phyloP scores from a whole-genome alignment of 139 green algal genomes.

The Micromonas commoda region DNA sequence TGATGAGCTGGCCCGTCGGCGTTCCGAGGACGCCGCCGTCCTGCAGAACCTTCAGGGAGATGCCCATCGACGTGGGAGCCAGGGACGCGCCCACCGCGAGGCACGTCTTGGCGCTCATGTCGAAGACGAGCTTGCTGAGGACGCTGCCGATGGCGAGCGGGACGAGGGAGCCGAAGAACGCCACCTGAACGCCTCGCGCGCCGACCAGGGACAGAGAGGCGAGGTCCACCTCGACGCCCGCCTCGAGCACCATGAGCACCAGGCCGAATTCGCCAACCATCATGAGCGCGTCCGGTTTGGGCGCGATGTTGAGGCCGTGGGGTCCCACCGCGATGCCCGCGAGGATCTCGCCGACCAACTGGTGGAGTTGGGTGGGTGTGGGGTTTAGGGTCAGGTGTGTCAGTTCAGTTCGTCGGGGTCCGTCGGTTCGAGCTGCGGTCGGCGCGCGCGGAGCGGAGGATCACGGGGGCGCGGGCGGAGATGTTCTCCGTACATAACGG shows the following conservation, averaged over 20 bases:
- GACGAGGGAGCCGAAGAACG: constrained; percentile 5
- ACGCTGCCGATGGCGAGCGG: neutral
- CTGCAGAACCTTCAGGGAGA: constrained; percentile 25
- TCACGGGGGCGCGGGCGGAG: no score
- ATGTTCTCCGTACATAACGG: no score
- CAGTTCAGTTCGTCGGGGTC: no score
- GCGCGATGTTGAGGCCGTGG: neutral
- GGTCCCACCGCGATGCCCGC: constrained; percentile 29
- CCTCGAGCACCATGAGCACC: constrained; percentile 27
- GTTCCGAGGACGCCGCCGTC: neutral
- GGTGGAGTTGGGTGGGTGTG: no score
- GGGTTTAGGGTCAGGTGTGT: no score
- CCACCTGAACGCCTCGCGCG: neutral
- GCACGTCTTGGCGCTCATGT: neutral
- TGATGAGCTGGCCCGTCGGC: constrained; percentile 31
- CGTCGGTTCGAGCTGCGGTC: no score
- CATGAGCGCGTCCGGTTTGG: neutral
- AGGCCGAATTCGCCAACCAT: constrained; percentile 30
- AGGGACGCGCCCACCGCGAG: constrained; percentile 14
- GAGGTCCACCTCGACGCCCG: constrained; percentile 31
- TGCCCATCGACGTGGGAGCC: constrained; percentile 26
- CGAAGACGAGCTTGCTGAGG: constrained; percentile 5
- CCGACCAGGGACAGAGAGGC: constrained; percentile 13
- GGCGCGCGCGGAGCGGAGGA: no score
- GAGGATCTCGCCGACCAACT: constrained; percentile 28